phyloP scores from a whole-genome alignment of 768 basidiomycete genomes.

The Trametes elegans region DNA sequence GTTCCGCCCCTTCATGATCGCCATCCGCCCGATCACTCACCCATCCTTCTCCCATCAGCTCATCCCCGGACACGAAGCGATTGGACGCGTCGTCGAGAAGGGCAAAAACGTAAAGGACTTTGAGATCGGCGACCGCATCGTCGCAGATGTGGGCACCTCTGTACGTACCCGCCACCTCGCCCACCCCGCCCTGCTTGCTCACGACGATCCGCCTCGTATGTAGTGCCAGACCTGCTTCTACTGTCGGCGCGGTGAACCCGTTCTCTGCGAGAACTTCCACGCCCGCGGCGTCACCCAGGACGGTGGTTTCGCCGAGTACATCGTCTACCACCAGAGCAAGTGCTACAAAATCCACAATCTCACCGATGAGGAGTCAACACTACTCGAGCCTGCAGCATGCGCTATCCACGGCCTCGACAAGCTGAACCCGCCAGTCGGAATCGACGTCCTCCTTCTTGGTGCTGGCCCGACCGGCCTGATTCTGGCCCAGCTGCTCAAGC shows the following conservation, averaged over 20 bases:
- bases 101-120: constrained; percentile 84
- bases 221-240: constrained; percentile 87
- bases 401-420: constrained; percentile 93
- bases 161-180: constrained; percentile 39
- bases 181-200: not conserved
- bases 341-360: constrained; percentile 88
- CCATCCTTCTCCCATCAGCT: constrained; percentile 37
- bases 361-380: constrained; percentile 82
- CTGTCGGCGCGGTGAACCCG: constrained; percentile 76
- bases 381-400: constrained; percentile 88
- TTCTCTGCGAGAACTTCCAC: constrained; percentile 84
- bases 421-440: constrained; percentile 76
- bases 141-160: constrained; percentile 75
- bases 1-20: constrained; percentile 21
- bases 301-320: constrained; percentile 90
- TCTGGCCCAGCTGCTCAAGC: constrained; percentile 82
- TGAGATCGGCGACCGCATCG: constrained; percentile 75
- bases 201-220: constrained; percentile 1
- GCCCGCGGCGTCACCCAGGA: constrained; percentile 77
- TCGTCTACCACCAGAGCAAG: constrained; percentile 73
- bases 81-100: constrained; percentile 70
- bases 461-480: constrained; percentile 90
- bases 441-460: constrained; percentile 82
- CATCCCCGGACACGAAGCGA: constrained; percentile 73
- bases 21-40: not conserved